Evolutionary conservation across 169 alveolate genomes (phyloP).

Genomic region (Cystoisospora suis): DNA sequence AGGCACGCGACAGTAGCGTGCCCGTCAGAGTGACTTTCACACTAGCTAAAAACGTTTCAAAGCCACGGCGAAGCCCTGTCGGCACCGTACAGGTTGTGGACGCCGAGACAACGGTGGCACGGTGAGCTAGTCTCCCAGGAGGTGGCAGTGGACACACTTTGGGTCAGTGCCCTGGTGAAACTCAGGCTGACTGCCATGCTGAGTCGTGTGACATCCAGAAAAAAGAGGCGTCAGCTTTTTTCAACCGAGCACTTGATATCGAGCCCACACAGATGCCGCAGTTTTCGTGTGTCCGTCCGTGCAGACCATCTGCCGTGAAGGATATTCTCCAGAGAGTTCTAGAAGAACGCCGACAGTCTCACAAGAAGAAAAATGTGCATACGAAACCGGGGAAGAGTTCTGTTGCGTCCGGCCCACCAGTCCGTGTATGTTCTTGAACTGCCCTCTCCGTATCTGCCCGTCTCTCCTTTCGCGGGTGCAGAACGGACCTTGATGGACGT

Average conservation of each 20-base stretch:
- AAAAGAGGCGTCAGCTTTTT: no score
- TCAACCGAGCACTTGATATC: no score
- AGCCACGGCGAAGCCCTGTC: neutral
- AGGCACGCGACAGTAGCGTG: neutral
- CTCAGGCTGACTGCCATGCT: no score
- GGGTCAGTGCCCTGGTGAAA: no score
- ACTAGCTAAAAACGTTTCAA: neutral
- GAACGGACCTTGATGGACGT: no score
- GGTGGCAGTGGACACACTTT: neutral
- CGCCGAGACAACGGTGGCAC: neutral
- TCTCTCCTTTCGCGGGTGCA: no score
- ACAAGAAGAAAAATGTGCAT: neutral
- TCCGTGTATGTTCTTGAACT: no score
- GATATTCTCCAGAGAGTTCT: neutral
- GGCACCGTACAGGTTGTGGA: neutral
- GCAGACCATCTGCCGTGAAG: neutral
- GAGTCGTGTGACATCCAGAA: no score
- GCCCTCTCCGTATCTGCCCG: no score
- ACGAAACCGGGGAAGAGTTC: no score
- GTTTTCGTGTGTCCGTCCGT: neutral
- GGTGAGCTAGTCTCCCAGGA: neutral
- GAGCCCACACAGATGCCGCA: no score
- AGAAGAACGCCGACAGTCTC: neutral
- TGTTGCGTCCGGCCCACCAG: no score
- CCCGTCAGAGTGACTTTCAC: neutral